Evolutionary conservation across 331 rosid genomes (phyloP), one percentile per base, ranked within the genome.

Genomic region (Quercus phellos): DNA sequence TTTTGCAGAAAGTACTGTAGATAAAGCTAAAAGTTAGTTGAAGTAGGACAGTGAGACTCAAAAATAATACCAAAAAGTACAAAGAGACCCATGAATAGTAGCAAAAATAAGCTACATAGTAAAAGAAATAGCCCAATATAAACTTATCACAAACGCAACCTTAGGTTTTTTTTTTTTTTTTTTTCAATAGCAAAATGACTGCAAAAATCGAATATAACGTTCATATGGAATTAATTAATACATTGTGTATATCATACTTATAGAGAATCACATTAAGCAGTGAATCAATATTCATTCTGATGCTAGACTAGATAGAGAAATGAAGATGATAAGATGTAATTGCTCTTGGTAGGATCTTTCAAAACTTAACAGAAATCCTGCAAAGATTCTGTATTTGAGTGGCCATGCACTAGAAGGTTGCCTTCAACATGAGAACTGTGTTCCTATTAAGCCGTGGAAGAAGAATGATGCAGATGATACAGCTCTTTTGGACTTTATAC

Each of bases 361-460:
- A 64, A 94, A 94, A 87, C 88, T 94, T 66, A 94, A 92, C 85
- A 91, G 99, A 77, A 93, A 94, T 84, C 96, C 98, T 22, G 88
- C 50, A n/a, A 94, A 87, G 83, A 66, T 94, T 69, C 86, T 94
- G 67, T 94, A 94, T 84, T 85, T 94, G 51, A 94, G 99, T 77
- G 99, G 96, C 56, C 96, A 91, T 79, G 99, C 99, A 59, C 69
- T 86, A 50, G 99, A 92, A 81, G 88, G 87, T 81, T 90, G 96
- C 84, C 89, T 91, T 69, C 99, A 94, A 79, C 96, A 86, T 26
- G 98, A 94, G 77, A 94, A 94, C 69, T 88, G 84, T 77, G 90
- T 94, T 43, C 82, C 83, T 43, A 81, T 94, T 69, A 94, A 91
- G 87, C 88, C 98, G 63, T 94, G 89, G 89, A 85, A 88, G 90